These are phyloP conservation scores for Phalaenopsis aphrodite DNA, from an alignment of 106 monocot genomes.

Conservation along the genomic window DNA sequence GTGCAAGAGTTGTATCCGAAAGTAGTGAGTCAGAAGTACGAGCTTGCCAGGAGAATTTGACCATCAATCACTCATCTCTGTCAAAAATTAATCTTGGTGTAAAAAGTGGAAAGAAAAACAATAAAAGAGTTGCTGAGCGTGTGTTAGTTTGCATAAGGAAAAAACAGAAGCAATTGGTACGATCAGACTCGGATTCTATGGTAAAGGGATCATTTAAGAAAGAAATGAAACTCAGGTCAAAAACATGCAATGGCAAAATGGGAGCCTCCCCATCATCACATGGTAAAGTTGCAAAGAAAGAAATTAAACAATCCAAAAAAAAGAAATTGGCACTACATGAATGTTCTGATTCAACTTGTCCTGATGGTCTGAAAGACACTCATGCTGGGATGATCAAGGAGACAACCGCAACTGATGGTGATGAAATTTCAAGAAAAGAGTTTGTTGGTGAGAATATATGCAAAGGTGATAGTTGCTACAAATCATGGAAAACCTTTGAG, in stretches of 20 bases:
- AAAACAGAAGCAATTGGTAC: constrained; percentile 51
- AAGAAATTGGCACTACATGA: constrained; percentile 26
- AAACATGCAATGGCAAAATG: constrained; percentile 39
- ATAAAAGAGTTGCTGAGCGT: constrained; percentile 81
- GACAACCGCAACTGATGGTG: constrained; percentile 21
- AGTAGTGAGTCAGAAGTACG: constrained; percentile 87
- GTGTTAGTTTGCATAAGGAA: constrained; percentile 71
- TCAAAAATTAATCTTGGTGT: constrained; percentile 28
- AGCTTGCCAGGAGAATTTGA: constrained; percentile 16
- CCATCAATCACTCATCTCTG: constrained; percentile 29
- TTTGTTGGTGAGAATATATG: constrained; percentile 73
- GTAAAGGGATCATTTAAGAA: constrained; percentile 32
- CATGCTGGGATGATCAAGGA: constrained; percentile 28
- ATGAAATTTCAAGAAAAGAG: constrained; percentile 59
- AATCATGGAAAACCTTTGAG: constrained; percentile 73
- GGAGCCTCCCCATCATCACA: constrained; percentile 40
- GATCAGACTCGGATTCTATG: constrained; percentile 64
- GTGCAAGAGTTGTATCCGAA: constrained; percentile 62
- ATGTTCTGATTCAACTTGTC: constrained; percentile 17
- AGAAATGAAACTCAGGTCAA: constrained; percentile 58
- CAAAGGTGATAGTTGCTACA: constrained; percentile 27
- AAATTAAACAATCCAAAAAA: constrained; percentile 28
- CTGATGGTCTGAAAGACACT: constrained; percentile 27
- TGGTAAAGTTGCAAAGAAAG: constrained; percentile 22
- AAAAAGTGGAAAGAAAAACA: constrained; percentile 59